Percentiles rank a stretch among this genome's conserved stretches.
Evolutionary conservation across 371 early-diverging fungal species (phyloP).

Genomic region (Massospora cicadina): DNA sequence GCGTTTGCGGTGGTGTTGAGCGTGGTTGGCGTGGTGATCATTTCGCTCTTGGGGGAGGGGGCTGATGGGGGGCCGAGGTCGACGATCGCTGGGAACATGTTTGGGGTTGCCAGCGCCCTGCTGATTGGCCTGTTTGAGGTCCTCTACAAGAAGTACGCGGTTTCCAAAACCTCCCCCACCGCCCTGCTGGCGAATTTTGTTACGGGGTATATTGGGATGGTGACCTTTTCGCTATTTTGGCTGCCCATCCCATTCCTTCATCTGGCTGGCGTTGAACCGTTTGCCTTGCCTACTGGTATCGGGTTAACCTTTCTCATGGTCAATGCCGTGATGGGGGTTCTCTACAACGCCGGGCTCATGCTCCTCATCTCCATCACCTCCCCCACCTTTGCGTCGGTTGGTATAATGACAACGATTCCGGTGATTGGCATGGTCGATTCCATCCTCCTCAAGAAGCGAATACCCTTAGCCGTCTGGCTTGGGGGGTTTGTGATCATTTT

Average conservation of each 20-base stretch:
- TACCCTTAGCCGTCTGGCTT: slow-evolving; percentile 13
- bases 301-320: slow-evolving; percentile 32
- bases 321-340: slow-evolving; percentile 48
- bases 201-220: slow-evolving; percentile 41
- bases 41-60: slow-evolving; percentile 15
- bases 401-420: slow-evolving; percentile 66
- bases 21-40: slow-evolving; percentile 44
- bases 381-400: slow-evolving; percentile 67
- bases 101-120: slow-evolving; percentile 31
- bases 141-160: slow-evolving; percentile 54
- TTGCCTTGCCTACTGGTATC: slow-evolving; percentile 33
- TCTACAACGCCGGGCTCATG: slow-evolving; percentile 63
- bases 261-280: slow-evolving; percentile 34
- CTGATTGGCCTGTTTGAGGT: slow-evolving; percentile 51
- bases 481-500: slow-evolving; percentile 1
- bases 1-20: slow-evolving; percentile 41
- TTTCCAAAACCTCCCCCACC: slow-evolving; percentile 22
- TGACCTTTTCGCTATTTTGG: slow-evolving; percentile 42
- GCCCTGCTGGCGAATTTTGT: slow-evolving; percentile 49
- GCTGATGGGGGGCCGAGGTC: slow-evolving; percentile 8
- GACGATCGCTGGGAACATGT: slow-evolving; percentile 23
- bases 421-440: slow-evolving; percentile 41
- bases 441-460: slow-evolving; percentile 8
- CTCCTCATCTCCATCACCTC: slow-evolving; percentile 52
- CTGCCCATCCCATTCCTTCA: slow-evolving; percentile 55